phyloP scores from a whole-genome alignment of 768 basidiomycete genomes.

The Austroboletus festivus region DNA sequence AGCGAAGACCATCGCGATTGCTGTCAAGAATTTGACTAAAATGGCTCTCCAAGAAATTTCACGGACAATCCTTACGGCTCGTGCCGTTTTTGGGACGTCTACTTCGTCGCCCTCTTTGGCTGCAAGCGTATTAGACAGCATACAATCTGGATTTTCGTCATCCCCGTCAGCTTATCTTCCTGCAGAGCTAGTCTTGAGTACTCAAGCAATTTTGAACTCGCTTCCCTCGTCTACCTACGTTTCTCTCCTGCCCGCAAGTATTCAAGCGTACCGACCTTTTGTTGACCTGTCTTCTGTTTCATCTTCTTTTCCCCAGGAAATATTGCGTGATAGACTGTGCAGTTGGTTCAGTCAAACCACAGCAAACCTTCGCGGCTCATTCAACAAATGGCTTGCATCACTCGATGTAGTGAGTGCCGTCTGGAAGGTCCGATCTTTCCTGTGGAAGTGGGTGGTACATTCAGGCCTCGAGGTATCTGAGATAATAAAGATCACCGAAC shows the following conservation, averaged over 20 bases:
- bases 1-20: slow-evolving; percentile 40
- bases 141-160: slow-evolving; percentile 50
- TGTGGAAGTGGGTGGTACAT: slow-evolving; percentile 44
- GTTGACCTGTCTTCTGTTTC: slow-evolving; percentile 66
- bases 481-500: slow-evolving; percentile 36
- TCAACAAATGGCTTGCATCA: slow-evolving; percentile 55
- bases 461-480: slow-evolving; percentile 50
- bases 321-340: slow-evolving; percentile 46
- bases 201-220: slow-evolving; percentile 60
- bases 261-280: slow-evolving; percentile 82
- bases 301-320: slow-evolving; percentile 43
- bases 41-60: slow-evolving; percentile 53
- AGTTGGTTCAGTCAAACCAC: slow-evolving; percentile 64
- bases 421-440: slow-evolving; percentile 63
- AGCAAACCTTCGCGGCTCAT: slow-evolving; percentile 41
- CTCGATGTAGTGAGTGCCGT: slow-evolving; percentile 62
- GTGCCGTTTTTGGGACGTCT: slow-evolving; percentile 52
- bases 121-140: slow-evolving; percentile 51
- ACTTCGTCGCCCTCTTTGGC: slow-evolving; percentile 46
- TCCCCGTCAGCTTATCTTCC: slow-evolving; percentile 35
- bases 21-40: slow-evolving; percentile 54
- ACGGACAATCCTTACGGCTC: slow-evolving; percentile 54
- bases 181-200: slow-evolving; percentile 57
- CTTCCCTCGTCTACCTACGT: slow-evolving; percentile 86
- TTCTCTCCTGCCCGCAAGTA: slow-evolving; percentile 64